Conservation (phyloP, 768 basidiomycete genomes). For the Lentinula sp. region DNA sequence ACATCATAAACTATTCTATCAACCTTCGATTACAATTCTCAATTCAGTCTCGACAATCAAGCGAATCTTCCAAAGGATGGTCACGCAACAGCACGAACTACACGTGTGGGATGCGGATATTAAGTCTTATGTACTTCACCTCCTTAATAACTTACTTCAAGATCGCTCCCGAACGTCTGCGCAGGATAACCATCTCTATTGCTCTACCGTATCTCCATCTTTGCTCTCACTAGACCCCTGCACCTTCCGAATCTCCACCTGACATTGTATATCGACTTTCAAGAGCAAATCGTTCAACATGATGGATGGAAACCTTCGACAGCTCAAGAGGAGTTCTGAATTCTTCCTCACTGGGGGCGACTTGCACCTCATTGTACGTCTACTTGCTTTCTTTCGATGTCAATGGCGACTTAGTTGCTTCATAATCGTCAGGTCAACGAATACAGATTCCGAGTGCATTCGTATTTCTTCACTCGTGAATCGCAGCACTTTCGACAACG, state of each 20-base stretch:
- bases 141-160: not conserved
- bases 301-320: not conserved
- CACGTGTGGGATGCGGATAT: slow-evolving; percentile 3
- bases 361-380: slow-evolving; percentile 36
- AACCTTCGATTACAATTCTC: not conserved
- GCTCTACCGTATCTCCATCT: not conserved
- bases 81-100: slow-evolving; percentile 3
- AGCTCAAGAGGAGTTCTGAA: not conserved
- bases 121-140: not conserved
- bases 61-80: not conserved
- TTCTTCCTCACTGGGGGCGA: slow-evolving; percentile 36
- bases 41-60: not conserved
- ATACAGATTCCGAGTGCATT: slow-evolving; percentile 43
- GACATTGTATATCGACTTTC: not conserved
- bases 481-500: slow-evolving; percentile 35
- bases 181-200: not conserved
- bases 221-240: not conserved
- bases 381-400: not conserved
- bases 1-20: not conserved
- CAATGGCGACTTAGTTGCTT: not conserved
- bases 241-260: not conserved
- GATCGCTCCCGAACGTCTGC: not conserved
- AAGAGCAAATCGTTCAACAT: not conserved
- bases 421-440: slow-evolving; percentile 31
- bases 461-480: slow-evolving; percentile 49